These are phyloP conservation scores for Lithohypha guttulata DNA, from an alignment of 2,329 filamentous ascomycete species.

Conservation along the genomic window DNA sequence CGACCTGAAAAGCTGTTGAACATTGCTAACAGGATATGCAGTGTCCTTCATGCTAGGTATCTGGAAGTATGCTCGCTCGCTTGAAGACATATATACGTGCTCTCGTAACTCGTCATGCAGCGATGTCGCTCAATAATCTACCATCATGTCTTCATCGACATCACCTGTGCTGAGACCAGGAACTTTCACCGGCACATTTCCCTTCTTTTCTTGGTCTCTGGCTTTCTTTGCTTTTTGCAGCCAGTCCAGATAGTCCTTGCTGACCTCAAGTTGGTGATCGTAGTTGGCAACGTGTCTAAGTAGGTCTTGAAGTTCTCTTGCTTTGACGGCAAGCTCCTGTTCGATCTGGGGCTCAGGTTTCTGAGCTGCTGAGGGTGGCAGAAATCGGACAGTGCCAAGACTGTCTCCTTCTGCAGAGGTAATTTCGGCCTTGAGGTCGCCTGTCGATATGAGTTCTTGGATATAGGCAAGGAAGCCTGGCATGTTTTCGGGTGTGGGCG, in stretches of 20 bases:
- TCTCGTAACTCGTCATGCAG: no score
- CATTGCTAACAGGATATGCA: no score
- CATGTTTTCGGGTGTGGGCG: slow-evolving; percentile 21
- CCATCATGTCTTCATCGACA: slow-evolving; percentile 23
- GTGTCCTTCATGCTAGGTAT: no score
- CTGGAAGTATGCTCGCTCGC: no score
- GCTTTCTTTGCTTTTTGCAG: slow-evolving; percentile 38
- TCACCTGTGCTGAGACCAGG: slow-evolving; percentile 7
- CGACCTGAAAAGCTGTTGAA: no score
- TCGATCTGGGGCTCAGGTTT: slow-evolving; percentile 28
- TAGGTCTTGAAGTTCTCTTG: slow-evolving; percentile 40
- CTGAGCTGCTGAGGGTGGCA: slow-evolving; percentile 28
- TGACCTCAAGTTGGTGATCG: slow-evolving; percentile 46
- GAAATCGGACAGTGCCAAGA: slow-evolving; percentile 44
- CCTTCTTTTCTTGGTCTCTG: slow-evolving; percentile 19
- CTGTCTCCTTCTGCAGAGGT: slow-evolving; percentile 31
- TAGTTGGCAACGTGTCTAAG: slow-evolving; percentile 42
- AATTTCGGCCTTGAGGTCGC: slow-evolving; percentile 42
- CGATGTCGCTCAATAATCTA: slow-evolving; percentile 18
- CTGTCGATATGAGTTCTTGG: slow-evolving; percentile 38
- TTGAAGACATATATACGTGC: no score
- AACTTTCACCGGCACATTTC: slow-evolving; percentile 4
- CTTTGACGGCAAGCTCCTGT: slow-evolving; percentile 39
- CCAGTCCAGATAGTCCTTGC: slow-evolving; percentile 48
- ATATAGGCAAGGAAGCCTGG: slow-evolving; percentile 27